Base-by-base conservation (phyloP, 768 basidiomycete species). In the Leccinum arenicola region DNA sequence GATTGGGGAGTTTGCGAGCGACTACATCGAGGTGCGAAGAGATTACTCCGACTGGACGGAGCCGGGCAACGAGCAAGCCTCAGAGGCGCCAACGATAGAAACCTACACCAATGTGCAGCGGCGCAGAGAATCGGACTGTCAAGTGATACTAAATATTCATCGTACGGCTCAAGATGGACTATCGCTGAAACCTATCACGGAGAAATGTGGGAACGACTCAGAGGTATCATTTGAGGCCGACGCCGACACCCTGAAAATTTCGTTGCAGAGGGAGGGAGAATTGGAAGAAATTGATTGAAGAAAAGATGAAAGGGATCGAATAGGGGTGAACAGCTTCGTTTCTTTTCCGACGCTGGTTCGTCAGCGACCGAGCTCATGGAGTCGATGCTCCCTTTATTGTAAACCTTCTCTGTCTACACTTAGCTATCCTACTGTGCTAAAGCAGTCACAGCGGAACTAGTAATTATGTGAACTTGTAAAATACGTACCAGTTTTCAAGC, bases 1-100 rank as follows among this genome's bases (percentile, higher is more conserved):
- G 84, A 84, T 86, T 43, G 86, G 86, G 54, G 86, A 88, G 65
- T 88, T 87, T 58, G 86, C 86, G n/a, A 83, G 76, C 19, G 86
- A 88, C 62, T 87, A 86, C 61, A 84, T 85, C 58, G 84, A 91
- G 68, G 78, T 88, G 19, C 84, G 84, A 49, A 81, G 88, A 53
- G 84, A 88, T 66, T 87, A 81, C 64, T 74, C 77, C 25, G 84
- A 87, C 65, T 83, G 80, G 75, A 80, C 74, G 45, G 15, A 52
- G 2, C 14, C 76, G 68, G 53, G 76, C 62, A 52, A 64, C 25
- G 52, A 59, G 12, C 52, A 35, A 12, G 57, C 6, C 17, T 58
- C 59, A 15, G 54, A 65, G 19, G 57, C 25, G 5, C 61, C 57
- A 27, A 62, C 62, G 23, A 23, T n/a, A 14, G 61, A 68, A 1